Conservation (phyloP, 2,329 filamentous ascomycete genomes). For the Dothideomycetes sp. region DNA sequence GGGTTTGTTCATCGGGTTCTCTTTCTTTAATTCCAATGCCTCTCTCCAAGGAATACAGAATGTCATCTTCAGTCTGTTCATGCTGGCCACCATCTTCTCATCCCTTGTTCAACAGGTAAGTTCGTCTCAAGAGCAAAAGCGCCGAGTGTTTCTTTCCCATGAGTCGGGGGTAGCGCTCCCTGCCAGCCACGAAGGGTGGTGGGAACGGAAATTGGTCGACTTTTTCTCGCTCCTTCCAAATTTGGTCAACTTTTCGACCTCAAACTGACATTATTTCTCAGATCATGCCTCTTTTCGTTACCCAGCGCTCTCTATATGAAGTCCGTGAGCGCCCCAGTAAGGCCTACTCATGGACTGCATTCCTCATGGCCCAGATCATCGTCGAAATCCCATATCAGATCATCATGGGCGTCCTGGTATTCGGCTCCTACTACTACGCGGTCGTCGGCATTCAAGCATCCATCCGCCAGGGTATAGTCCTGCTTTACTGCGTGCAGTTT, state of each 20-base stretch:
- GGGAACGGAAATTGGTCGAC: too few species aligned
- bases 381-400: conserved; percentile 61
- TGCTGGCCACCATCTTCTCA: conserved; percentile 30
- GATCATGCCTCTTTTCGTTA: conserved; percentile 49
- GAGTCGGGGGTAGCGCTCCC: too few species aligned
- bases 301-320: conserved; percentile 48
- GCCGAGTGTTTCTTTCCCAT: too few species aligned
- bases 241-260: too few species aligned
- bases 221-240: too few species aligned
- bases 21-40: conserved; percentile 28
- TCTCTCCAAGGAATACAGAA: conserved; percentile 33
- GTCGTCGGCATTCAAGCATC: conserved; percentile 29
- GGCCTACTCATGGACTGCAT: conserved; percentile 64
- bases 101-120: conserved; percentile 5
- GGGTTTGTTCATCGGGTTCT: conserved; percentile 37
- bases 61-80: conserved; percentile 40
- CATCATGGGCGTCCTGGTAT: conserved; percentile 52
- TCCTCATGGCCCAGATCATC: conserved; percentile 59
- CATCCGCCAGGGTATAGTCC: conserved; percentile 52
- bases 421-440: conserved; percentile 55
- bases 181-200: too few species aligned
- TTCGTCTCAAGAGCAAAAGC: too few species aligned
- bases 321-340: conserved; percentile 53
- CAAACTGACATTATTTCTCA: conserved; percentile 22
- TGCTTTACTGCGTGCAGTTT: conserved; percentile 46